Conservation (phyloP, 1,139 yeast species). For the Candida albicans region DNA sequence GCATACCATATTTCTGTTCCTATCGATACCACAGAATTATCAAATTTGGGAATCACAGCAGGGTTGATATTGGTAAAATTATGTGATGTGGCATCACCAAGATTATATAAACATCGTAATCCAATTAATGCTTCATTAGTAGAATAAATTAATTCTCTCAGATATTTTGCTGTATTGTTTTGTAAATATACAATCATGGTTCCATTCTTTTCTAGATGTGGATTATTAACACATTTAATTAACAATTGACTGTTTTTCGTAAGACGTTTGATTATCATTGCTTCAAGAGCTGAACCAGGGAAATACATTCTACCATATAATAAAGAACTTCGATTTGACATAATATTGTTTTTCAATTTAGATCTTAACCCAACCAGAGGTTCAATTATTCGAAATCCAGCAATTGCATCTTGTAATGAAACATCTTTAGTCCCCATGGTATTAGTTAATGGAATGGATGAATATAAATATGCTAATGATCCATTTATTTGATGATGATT, state of each 20-base stretch:
- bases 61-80: slow-evolving; percentile 10
- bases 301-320: slow-evolving; percentile 83
- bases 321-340: slow-evolving; percentile 14
- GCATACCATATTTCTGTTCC: slow-evolving; percentile 95
- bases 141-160: slow-evolving; percentile 81
- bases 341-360: not conserved
- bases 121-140: slow-evolving; percentile 90
- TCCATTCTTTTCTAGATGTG: slow-evolving; percentile 55
- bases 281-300: slow-evolving; percentile 87
- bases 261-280: slow-evolving; percentile 74
- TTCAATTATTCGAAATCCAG: slow-evolving; percentile 69
- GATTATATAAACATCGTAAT: slow-evolving; percentile 72
- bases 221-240: slow-evolving; percentile 74
- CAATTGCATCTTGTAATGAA: slow-evolving; percentile 69
- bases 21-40: slow-evolving; percentile 56
- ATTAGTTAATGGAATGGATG: slow-evolving; percentile 56
- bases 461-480: slow-evolving; percentile 77
- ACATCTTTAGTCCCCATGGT: slow-evolving; percentile 55
- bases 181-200: slow-evolving; percentile 74
- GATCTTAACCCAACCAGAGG: slow-evolving; percentile 26
- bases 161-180: slow-evolving; percentile 60
- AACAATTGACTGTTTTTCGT: slow-evolving; percentile 62
- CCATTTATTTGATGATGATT: slow-evolving; percentile 75
- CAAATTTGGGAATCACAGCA: slow-evolving; percentile 37
- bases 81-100: slow-evolving; percentile 41